These are phyloP conservation scores for Auricularia auricula-judae DNA, from an alignment of 768 basidiomycete species.

Conservation along the genomic window DNA sequence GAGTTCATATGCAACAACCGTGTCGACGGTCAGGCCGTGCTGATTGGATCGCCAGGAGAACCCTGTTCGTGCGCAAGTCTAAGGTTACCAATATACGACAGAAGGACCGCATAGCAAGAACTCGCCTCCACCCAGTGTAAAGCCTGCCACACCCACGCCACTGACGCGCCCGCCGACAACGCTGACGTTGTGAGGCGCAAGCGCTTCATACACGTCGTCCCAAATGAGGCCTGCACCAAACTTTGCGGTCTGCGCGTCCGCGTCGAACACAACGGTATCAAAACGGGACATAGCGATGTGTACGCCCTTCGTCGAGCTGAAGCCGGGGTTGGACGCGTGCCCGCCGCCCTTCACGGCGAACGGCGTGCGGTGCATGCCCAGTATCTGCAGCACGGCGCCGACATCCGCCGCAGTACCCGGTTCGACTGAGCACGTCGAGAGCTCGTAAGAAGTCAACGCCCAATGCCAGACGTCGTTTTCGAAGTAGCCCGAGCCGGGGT, in stretches of 20 bases:
- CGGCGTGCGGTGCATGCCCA: conserved; percentile 8
- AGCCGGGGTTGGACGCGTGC: conserved; percentile 18
- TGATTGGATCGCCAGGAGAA: conserved; percentile 24
- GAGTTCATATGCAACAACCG: conserved; percentile 17
- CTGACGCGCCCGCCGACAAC: conserved; percentile 3
- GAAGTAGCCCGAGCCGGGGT: conserved; percentile 5
- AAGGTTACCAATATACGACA: neutral
- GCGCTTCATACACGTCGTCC: conserved; percentile 10
- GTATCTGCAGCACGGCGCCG: conserved; percentile 6
- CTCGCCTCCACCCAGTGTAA: conserved; percentile 3
- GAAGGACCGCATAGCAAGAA: neutral
- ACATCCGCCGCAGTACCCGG: conserved; percentile 12
- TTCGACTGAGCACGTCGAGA: conserved; percentile 12
- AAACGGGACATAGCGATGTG: conserved; percentile 19
- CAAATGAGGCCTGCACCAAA: conserved; percentile 21
- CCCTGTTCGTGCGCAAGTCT: conserved; percentile 9
- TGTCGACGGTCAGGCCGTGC: conserved; percentile 24
- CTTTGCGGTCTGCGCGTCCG: conserved; percentile 7
- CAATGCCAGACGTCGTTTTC: conserved; percentile 7
- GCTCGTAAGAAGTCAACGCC: conserved; percentile 5
- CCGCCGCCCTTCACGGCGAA: conserved; percentile 23
- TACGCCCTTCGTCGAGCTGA: conserved; percentile 22
- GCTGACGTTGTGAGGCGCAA: neutral
- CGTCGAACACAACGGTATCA: conserved; percentile 13
- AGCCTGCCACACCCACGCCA: conserved; percentile 5